Conservation (phyloP, 2,329 filamentous ascomycete genomes). For the Trichoderma hamatum region DNA sequence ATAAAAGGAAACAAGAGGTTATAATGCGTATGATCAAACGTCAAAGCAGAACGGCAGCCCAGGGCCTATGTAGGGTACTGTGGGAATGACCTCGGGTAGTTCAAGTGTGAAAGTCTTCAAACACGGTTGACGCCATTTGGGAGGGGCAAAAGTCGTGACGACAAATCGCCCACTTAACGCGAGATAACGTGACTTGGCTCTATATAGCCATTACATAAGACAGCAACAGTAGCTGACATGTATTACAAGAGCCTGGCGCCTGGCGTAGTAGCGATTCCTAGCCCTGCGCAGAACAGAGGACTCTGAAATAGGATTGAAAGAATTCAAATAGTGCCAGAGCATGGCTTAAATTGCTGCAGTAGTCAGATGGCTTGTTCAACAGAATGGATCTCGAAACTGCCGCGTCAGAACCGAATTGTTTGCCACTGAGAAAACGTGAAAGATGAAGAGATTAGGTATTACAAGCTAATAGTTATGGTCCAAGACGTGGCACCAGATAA, state of each 20-base stretch:
- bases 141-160: slow-evolving; percentile 37
- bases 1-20: background rate
- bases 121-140: background rate
- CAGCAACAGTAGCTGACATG: background rate
- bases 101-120: background rate
- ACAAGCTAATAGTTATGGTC: background rate
- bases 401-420: background rate
- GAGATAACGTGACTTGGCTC: slow-evolving; percentile 38
- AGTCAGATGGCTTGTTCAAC: background rate
- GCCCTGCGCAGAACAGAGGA: background rate
- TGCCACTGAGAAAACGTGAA: background rate
- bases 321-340: background rate
- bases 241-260: no score
- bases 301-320: background rate
- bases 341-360: background rate
- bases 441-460: background rate
- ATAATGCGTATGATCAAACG: no score
- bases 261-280: no score
- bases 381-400: background rate
- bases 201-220: background rate
- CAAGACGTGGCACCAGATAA: slow-evolving; percentile 1
- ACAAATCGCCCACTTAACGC: slow-evolving; percentile 33
- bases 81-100: background rate
- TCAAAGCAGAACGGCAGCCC: background rate
- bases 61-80: background rate